Base-by-base conservation (phyloP, 2,329 filamentous ascomycete species). In the Neospermospora avenae region DNA sequence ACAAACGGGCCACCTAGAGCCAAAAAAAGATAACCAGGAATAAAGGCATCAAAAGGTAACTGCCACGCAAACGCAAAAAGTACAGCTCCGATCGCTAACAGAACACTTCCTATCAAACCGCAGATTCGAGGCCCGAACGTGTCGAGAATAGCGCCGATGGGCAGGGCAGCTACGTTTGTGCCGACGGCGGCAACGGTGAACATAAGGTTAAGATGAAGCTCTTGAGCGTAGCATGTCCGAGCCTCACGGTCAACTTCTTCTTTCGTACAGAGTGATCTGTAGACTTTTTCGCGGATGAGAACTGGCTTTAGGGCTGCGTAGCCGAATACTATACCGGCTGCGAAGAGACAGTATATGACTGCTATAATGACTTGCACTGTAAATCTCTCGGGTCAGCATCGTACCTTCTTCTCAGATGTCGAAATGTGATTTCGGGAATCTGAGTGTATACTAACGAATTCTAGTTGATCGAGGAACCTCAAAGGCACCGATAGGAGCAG, bases 171-270 rank as follows among this genome's bases (percentile, higher is more conserved):
- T 13, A 96, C 88, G 69, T 96, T 96, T 41, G 92, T 96, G 6
- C 84, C 89, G 10, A 96, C 91, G 14, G 91, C 92, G 13, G 92
- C 92, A 42, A 92, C 83, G 5, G 91, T 96, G 78, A 96, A 96
- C 90, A 96, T 96, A 66, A 96, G 78, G 73, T 96, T 96, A 59
- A 96, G 81, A 61, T 80, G 81, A 56, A 86, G 83, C 69, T 84
- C 83, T 68, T 87, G 84, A 62, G 79, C 77, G 62, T 81, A 83
- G 70, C 84, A 87, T 18, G 83, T 77, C 59, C 77, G 75, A 1
- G 79, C 75, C 3, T 76, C 77, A 4, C 78, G 71, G 1, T 80
- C 74, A 20, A 84, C 59, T 69, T 84, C 80, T 51, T 81, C 73
- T 56, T 76, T 63, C 6, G 79, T 81, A 70, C 90, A 95, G 35